These are phyloP conservation scores for Cryphonectria carpinicola DNA, from an alignment of 2,329 filamentous ascomycete species.

Conservation along the genomic window DNA sequence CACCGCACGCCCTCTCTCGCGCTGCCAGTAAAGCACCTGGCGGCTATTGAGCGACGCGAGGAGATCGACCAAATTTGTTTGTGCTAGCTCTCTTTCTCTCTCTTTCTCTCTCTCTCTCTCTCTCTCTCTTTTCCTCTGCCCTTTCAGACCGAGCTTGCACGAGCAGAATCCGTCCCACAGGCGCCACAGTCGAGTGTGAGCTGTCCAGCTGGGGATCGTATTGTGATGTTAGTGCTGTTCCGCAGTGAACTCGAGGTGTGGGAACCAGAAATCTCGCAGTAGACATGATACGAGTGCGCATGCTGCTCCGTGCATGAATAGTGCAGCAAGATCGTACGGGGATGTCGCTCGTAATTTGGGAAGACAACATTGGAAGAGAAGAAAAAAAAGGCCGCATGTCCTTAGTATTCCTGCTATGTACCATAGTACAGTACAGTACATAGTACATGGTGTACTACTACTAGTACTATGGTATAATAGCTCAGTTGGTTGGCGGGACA, in stretches of 20 bases:
- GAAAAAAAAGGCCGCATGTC: slow-evolving; percentile 7
- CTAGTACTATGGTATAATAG: background rate
- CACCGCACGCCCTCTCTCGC: slow-evolving; percentile 20
- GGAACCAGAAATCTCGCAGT: slow-evolving; percentile 23
- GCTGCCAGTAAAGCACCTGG: slow-evolving; percentile 6
- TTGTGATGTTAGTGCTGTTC: slow-evolving; percentile 14
- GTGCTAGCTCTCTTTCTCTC: background rate
- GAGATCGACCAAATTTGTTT: background rate
- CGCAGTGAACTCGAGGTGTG: background rate
- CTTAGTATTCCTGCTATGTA: slow-evolving; percentile 7
- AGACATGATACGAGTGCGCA: slow-evolving; percentile 24
- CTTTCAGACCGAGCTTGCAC: background rate
- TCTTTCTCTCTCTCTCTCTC: background rate
- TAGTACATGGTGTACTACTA: background rate
- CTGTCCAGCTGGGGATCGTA: slow-evolving; percentile 10
- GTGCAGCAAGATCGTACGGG: slow-evolving; percentile 27
- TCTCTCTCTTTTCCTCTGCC: background rate
- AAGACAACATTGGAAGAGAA: slow-evolving; percentile 16
- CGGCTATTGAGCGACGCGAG: slow-evolving; percentile 8
- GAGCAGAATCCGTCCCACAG: slow-evolving; percentile 2
- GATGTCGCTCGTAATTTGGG: slow-evolving; percentile 31
- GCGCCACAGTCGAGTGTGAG: slow-evolving; percentile 15
- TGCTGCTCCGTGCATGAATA: slow-evolving; percentile 29
- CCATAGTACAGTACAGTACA: slow-evolving; percentile 6
- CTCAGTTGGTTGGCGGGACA: background rate